Percentiles rank a stretch among this genome's conserved stretches.
These are phyloP conservation scores for Cytospora piceae DNA, from an alignment of 2,329 filamentous ascomycete genomes.

Conservation along the genomic window DNA sequence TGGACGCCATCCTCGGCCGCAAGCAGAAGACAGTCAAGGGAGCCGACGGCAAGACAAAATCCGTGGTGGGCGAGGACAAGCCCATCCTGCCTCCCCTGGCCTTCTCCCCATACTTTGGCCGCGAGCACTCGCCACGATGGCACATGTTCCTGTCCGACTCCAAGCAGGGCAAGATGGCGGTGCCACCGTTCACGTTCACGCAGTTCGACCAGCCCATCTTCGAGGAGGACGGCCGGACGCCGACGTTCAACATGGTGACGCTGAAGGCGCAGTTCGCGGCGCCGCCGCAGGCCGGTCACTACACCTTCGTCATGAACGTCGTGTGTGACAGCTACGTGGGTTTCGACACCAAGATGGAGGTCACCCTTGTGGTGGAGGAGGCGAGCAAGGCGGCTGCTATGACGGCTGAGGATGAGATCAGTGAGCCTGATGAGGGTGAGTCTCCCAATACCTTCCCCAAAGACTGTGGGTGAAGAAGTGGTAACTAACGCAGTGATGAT, in stretches of 20 bases:
- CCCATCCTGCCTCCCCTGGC: slow-evolving; percentile 81
- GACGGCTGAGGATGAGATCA: slow-evolving; percentile 89
- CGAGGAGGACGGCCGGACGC: slow-evolving; percentile 72
- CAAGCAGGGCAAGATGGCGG: slow-evolving; percentile 93
- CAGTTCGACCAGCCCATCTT: slow-evolving; percentile 90
- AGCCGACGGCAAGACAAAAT: slow-evolving; percentile 58
- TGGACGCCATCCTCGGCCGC: slow-evolving; percentile 81
- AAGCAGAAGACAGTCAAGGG: slow-evolving; percentile 70
- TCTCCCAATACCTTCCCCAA: slow-evolving; percentile 30
- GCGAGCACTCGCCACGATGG: slow-evolving; percentile 89
- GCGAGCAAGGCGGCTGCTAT: slow-evolving; percentile 81
- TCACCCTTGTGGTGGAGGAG: slow-evolving; percentile 87
- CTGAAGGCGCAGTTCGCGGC: slow-evolving; percentile 97
- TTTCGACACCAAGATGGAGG: slow-evolving; percentile 89
- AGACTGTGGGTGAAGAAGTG: neutral
- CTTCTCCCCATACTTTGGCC: slow-evolving; percentile 86
- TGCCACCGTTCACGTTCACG: slow-evolving; percentile 94
- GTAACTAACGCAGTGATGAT: slow-evolving; percentile 36
- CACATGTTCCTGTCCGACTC: slow-evolving; percentile 92
- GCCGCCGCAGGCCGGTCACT: slow-evolving; percentile 87
- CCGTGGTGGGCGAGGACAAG: slow-evolving; percentile 57
- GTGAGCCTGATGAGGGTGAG: slow-evolving; percentile 96
- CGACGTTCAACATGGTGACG: slow-evolving; percentile 94
- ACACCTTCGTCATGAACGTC: slow-evolving; percentile 92
- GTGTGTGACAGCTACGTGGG: slow-evolving; percentile 95